phyloP scores from a whole-genome alignment of 495 filamentous ascomycete genomes.

The Glonium stellatum region DNA sequence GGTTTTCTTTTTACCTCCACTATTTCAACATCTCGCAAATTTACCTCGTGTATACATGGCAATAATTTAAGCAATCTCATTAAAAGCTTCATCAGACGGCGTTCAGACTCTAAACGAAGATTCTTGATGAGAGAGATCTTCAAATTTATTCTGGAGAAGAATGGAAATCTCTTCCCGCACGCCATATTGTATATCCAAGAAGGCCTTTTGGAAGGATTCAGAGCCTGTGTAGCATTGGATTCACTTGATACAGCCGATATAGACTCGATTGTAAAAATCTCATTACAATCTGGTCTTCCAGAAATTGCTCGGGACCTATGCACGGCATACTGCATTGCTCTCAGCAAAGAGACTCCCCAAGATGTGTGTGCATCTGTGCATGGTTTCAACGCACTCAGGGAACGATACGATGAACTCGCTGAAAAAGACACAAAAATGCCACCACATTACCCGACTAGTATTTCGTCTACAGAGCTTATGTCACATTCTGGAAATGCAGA shows the following conservation, averaged over 20 bases:
- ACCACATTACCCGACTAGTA: background rate
- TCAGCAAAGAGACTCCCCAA: slow-evolving; percentile 5
- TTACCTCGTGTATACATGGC: slow-evolving; percentile 30
- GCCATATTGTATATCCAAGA: slow-evolving; percentile 32
- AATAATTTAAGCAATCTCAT: slow-evolving; percentile 23
- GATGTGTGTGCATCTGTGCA: background rate
- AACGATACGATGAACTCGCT: background rate
- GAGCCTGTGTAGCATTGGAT: background rate
- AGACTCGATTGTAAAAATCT: slow-evolving; percentile 21
- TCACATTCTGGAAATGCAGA: no score
- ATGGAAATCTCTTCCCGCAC: slow-evolving; percentile 28
- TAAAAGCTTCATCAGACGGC: slow-evolving; percentile 2
- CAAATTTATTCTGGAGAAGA: slow-evolving; percentile 14
- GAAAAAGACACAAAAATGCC: background rate
- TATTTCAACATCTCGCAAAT: slow-evolving; percentile 11
- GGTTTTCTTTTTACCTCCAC: slow-evolving; percentile 34
- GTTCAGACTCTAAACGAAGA: background rate
- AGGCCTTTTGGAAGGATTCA: slow-evolving; percentile 25
- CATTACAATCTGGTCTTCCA: slow-evolving; percentile 23
- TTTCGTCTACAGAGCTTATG: no score
- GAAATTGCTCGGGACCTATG: slow-evolving; percentile 31
- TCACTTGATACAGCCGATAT: slow-evolving; percentile 13
- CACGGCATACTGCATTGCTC: slow-evolving; percentile 17
- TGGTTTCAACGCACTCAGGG: slow-evolving; percentile 7
- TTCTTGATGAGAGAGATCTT: slow-evolving; percentile 18